These are phyloP conservation scores for Blastocystis hominis DNA, from an alignment of 352 stramenopile species.

Conservation along the genomic window DNA sequence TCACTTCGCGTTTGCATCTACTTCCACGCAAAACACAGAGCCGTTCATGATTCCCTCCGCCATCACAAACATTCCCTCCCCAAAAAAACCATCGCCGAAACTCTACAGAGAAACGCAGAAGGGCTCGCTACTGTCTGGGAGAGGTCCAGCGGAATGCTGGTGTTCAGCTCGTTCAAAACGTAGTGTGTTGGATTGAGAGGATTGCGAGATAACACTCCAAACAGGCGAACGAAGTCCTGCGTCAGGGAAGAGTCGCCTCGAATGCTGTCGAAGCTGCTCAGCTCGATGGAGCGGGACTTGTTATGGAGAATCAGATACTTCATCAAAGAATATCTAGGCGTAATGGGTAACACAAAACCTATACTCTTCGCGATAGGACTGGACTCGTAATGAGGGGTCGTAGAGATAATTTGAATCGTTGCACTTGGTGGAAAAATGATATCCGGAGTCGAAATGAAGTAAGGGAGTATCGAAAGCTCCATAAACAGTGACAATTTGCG, in stretches of 20 bases:
- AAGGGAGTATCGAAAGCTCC: neutral
- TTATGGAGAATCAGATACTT: neutral
- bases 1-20: too few relatives aligned
- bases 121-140: neutral
- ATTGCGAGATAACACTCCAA: neutral
- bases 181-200: neutral
- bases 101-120: neutral
- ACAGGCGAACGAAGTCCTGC: neutral
- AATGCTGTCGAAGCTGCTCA: neutral
- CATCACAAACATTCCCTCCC: slow-evolving; percentile 3
- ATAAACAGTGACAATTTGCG: neutral
- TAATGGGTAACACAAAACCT: neutral
- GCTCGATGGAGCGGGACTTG: neutral
- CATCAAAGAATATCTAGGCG: neutral
- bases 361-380: neutral
- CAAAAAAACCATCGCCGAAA: neutral
- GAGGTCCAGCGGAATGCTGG: neutral
- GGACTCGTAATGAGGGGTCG: neutral
- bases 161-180: neutral
- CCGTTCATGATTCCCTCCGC: neutral
- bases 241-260: neutral
- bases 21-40: neutral
- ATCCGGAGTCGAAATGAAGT: neutral
- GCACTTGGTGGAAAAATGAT: neutral
- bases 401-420: neutral